These are phyloP conservation scores for Solanum etuberosum DNA, from an alignment of 257 asterid genomes.

Conservation along the genomic window DNA sequence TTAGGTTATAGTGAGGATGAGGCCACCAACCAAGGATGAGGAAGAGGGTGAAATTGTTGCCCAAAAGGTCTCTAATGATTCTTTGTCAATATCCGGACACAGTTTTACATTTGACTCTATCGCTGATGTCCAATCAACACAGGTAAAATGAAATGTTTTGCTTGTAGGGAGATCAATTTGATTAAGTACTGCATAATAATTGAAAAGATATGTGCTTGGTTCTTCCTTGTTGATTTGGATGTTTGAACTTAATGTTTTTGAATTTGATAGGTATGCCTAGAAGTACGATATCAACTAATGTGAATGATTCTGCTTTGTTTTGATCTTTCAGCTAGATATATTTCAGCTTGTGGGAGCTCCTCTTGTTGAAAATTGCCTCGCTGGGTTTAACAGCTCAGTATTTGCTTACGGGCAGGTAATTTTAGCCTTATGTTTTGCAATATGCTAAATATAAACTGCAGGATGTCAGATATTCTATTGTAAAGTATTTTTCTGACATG, in stretches of 20 bases:
- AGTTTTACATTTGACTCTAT: constrained; percentile 78
- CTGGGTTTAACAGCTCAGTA: constrained; percentile 97
- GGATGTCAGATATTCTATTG: not conserved
- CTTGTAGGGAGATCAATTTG: not conserved
- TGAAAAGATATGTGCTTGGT: not conserved
- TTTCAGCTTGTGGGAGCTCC: constrained; percentile 94
- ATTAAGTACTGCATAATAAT: not conserved
- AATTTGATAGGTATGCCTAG: not conserved
- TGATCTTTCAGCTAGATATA: constrained; percentile 63
- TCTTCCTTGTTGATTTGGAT: not conserved
- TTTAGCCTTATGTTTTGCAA: not conserved
- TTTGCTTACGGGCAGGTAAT: constrained; percentile 97
- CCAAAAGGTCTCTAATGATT: constrained; percentile 57
- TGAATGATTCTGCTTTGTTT: not conserved
- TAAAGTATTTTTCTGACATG: constrained; percentile 3
- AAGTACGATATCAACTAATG: not conserved
- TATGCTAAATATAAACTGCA: not conserved
- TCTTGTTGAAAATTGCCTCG: constrained; percentile 84
- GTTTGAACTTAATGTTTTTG: not conserved
- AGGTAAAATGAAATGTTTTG: constrained; percentile 32
- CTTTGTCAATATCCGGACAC: constrained; percentile 69
- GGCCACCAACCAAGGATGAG: constrained; percentile 73
- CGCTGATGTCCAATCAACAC: constrained; percentile 69
- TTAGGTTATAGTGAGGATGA: constrained; percentile 82
- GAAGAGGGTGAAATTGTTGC: constrained; percentile 59